A percentile compares a stretch with the other conserved stretches of the same genome.
Evolutionary conservation across 2,329 filamentous ascomycete species (phyloP).

Genomic region (Exophiala sp.): DNA sequence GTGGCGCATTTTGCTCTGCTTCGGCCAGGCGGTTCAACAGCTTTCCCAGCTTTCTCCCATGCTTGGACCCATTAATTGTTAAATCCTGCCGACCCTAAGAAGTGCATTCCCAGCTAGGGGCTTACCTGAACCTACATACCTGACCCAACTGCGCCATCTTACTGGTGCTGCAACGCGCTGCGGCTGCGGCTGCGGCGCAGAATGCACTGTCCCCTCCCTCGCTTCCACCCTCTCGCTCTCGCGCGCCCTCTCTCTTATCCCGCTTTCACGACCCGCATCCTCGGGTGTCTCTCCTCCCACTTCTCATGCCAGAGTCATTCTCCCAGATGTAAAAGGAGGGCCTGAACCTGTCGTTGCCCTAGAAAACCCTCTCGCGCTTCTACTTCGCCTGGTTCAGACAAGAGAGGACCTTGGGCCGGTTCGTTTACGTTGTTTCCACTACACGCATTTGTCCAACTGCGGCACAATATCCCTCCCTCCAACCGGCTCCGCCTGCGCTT

Average conservation of each 20-base stretch:
- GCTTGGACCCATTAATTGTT: too few relatives aligned
- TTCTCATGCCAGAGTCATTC: not conserved
- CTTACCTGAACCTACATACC: too few relatives aligned
- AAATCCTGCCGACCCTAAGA: too few relatives aligned
- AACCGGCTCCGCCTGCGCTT: conserved; percentile 20
- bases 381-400: not conserved
- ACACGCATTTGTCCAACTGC: conserved; percentile 4
- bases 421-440: not conserved
- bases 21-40: not conserved
- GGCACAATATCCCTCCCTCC: conserved; percentile 8
- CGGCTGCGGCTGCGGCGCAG: not conserved
- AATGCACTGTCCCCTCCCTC: conserved; percentile 1
- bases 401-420: not conserved
- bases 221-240: not conserved
- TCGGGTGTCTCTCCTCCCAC: not conserved
- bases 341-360: not conserved
- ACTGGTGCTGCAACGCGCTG: not conserved
- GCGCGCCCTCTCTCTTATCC: not conserved
- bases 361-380: not conserved
- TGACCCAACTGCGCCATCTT: too few relatives aligned
- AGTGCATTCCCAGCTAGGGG: too few relatives aligned
- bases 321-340: too few relatives aligned
- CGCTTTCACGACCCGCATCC: not conserved
- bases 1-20: not conserved
- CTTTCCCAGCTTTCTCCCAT: too few relatives aligned